These are phyloP conservation scores for Tetrahymena elliotti DNA, from an alignment of 73 alveolate genomes.

Conservation along the genomic window DNA sequence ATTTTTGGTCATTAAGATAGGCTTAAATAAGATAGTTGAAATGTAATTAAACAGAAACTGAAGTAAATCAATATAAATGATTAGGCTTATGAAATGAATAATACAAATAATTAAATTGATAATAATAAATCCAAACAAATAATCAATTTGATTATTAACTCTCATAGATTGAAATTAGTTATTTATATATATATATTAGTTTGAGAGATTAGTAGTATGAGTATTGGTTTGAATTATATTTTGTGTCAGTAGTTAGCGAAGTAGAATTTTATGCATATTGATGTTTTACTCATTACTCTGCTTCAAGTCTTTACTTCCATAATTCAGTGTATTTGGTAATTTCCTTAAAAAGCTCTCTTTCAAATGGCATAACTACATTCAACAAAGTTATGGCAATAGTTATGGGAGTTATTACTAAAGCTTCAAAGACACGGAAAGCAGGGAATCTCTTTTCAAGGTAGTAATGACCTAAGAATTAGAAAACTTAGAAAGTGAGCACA, in stretches of 20 bases:
- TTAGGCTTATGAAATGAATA: no score
- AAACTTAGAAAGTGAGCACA: background rate
- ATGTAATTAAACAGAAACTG: background rate
- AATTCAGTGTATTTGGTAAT: background rate
- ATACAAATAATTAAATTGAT: background rate
- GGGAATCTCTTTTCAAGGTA: background rate
- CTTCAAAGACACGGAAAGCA: background rate
- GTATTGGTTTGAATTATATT: no score
- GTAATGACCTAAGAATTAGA: background rate
- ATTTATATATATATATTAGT: no score
- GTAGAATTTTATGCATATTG: background rate
- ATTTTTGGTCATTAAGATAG: background rate
- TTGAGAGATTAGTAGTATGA: no score
- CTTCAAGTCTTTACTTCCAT: background rate
- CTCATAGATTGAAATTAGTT: no score
- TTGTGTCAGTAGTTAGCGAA: no score
- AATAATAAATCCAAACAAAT: background rate
- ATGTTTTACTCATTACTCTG: background rate
- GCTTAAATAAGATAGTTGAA: no score
- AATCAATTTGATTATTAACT: no score
- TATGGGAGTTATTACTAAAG: background rate
- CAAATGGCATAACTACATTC: background rate
- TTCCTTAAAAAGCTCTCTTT: background rate
- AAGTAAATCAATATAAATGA: background rate
- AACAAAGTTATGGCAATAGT: background rate